Base-by-base conservation (phyloP, 2,329 filamentous ascomycete species). In the Cladosporium sp. region DNA sequence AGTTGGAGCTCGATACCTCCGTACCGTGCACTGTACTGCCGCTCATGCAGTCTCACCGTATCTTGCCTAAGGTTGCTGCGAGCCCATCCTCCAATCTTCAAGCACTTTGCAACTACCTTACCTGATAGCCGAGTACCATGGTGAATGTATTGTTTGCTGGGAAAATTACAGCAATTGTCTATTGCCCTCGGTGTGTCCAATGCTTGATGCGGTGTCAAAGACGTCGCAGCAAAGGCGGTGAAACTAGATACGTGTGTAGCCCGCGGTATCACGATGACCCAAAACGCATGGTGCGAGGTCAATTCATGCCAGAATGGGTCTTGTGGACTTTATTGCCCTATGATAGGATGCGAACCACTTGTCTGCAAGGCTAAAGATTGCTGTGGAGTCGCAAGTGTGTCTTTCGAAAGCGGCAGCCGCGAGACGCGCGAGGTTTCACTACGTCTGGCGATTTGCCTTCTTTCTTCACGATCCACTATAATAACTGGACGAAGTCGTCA, bases 351-450 rank as follows among this genome's bases (percentile, higher is more conserved):
- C 26, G 51, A 54, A 54, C 51, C 28, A 7, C 4, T 3, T 21
- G 54, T 57, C 32, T 39, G 30, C 54, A 39, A 39, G 54, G 21
- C 54, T 57, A 57, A 39, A 57, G 54, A 57, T 34, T 16, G 54
- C 32, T 57, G 54, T 57, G 54, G 54, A 57, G 54, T 57, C 54
- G 51, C 26, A 32, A 54, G 26, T 57, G 54, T 10, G 54, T 21
- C 32, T 39, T 39, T 54, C n/a, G 16, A 30, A 46, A 46, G n/a
- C 39, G n/a, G 39, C 57, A 59, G 36, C 57, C 59, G 59, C 59
- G 30, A 53, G 30, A 23, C 59, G 48, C 59, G 46, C 59, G 23
- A 34, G 30, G 39, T 60, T 60, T 23, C 25, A 25, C 30, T 54
- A 14, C 23, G 7, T 53, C 13, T 30, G 23, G 5, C 59, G 30